Evolutionary conservation across 257 asterid species (phyloP).

Genomic region (Thymus quinquecostatus): DNA sequence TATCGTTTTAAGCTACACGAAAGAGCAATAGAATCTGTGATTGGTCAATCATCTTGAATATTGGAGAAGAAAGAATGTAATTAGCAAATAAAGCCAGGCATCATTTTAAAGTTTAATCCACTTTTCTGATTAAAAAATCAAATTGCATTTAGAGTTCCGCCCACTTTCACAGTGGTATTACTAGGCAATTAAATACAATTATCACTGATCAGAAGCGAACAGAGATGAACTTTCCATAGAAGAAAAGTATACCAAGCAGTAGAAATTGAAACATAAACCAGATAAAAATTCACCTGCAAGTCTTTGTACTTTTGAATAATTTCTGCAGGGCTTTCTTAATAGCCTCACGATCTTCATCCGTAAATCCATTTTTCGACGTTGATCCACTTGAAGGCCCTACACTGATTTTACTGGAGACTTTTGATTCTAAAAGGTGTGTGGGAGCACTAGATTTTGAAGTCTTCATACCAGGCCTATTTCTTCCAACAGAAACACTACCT

Average conservation of each 20-base stretch:
- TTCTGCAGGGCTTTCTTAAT: slow-evolving; percentile 59
- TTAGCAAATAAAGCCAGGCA: slow-evolving; percentile 21
- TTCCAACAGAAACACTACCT: slow-evolving; percentile 26
- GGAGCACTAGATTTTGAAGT: slow-evolving; percentile 39
- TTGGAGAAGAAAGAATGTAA: slow-evolving; percentile 10
- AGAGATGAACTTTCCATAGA: background rate
- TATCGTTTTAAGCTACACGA: background rate
- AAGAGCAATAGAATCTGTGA: background rate
- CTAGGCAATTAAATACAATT: background rate
- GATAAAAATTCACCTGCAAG: slow-evolving; percentile 68
- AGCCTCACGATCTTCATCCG: slow-evolving; percentile 70
- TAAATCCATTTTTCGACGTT: slow-evolving; percentile 46
- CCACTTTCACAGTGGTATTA: background rate
- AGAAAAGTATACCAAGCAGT: slow-evolving; percentile 4
- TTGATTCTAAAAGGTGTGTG: slow-evolving; percentile 35
- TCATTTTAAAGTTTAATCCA: background rate
- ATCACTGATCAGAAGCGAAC: background rate
- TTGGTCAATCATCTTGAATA: background rate
- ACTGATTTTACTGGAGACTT: slow-evolving; percentile 39
- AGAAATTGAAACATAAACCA: slow-evolving; percentile 17
- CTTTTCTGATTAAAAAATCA: background rate
- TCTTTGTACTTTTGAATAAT: slow-evolving; percentile 62
- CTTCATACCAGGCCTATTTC: slow-evolving; percentile 39
- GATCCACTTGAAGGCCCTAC: slow-evolving; percentile 42
- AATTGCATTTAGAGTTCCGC: background rate